A percentile compares a stretch with the other conserved stretches of the same genome.
These are phyloP conservation scores for Castanea crenata DNA, from an alignment of 306 rosid genomes.

Conservation along the genomic window DNA sequence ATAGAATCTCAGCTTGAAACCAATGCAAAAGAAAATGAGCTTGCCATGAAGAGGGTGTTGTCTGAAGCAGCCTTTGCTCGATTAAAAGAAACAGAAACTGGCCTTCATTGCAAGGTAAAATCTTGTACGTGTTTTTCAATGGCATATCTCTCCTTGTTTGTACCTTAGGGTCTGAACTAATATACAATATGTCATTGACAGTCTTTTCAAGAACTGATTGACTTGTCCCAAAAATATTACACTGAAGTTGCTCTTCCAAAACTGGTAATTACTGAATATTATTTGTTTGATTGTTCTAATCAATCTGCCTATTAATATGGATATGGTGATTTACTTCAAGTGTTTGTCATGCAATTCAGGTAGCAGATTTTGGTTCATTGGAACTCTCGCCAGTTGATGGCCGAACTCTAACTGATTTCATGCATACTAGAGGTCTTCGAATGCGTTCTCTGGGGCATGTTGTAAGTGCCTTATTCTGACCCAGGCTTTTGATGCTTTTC, in stretches of 20 bases:
- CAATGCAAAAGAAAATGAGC: conserved; percentile 72
- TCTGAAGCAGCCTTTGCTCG: conserved; percentile 77
- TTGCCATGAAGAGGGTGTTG: conserved; percentile 56
- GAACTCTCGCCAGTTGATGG: conserved; percentile 99
- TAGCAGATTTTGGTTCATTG: conserved; percentile 96
- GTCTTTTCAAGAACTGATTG: conserved; percentile 80
- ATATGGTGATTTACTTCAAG: conserved; percentile 30
- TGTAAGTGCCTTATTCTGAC: conserved; percentile 59
- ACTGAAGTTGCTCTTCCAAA: conserved; percentile 95
- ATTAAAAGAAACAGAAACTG: conserved; percentile 86
- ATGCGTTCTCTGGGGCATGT: conserved; percentile 96
- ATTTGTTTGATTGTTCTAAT: conserved; percentile 27
- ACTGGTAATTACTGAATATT: conserved; percentile 65
- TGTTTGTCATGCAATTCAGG: conserved; percentile 55
- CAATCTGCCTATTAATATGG: conserved; percentile 18
- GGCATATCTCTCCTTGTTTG: conserved; percentile 12
- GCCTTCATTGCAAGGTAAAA: conserved; percentile 90
- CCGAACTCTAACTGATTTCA: conserved; percentile 95
- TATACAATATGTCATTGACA: conserved; percentile 40
- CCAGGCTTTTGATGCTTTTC: background rate
- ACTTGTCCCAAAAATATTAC: conserved; percentile 78
- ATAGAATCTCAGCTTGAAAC: conserved; percentile 49
- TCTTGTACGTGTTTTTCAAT: conserved; percentile 23
- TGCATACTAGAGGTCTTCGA: conserved; percentile 94
- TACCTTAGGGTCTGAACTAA: conserved; percentile 28